A percentile compares a stretch with the other conserved stretches of the same genome.
Conservation (phyloP, 371 early-diverging fungal species). For the Actinomortierella wolfii region DNA sequence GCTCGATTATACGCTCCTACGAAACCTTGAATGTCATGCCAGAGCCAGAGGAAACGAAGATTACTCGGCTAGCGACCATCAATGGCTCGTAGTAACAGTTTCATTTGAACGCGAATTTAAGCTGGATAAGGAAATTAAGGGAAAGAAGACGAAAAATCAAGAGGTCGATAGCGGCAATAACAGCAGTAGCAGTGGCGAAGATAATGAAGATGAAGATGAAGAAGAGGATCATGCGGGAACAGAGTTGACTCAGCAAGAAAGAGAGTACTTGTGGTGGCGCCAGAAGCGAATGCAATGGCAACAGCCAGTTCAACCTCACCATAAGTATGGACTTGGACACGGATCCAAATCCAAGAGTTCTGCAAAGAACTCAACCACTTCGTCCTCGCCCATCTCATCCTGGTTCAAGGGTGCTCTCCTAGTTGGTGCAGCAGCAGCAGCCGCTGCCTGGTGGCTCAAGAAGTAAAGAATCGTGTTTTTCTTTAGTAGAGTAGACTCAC, state of each 20-base stretch:
- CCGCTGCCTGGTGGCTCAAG: too few species aligned
- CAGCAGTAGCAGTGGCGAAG: too few species aligned
- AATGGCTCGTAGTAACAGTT: conserved; percentile 69
- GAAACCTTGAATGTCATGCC: conserved; percentile 57
- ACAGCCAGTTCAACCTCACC: conserved; percentile 22
- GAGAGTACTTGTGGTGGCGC: conserved; percentile 41
- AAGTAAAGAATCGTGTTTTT: too few species aligned
- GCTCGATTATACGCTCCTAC: conserved; percentile 77
- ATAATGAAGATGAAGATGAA: neutral
- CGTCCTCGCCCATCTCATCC: too few species aligned
- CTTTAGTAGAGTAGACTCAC: too few species aligned
- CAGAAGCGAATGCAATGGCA: conserved; percentile 25
- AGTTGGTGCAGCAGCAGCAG: too few species aligned
- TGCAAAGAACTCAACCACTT: too few species aligned
- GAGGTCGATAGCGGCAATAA: neutral
- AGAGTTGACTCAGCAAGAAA: conserved; percentile 22
- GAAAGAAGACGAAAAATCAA: neutral
- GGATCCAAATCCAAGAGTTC: too few species aligned
- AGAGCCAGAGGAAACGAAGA: conserved; percentile 67
- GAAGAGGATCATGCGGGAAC: neutral
- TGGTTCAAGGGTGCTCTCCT: too few species aligned
- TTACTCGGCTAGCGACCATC: conserved; percentile 75
- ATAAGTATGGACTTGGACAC: too few species aligned
- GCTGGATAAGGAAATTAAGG: neutral
- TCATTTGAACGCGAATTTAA: conserved; percentile 42